Base-by-base conservation (phyloP, 495 filamentous ascomycete genomes). In the Lasiosphaeria hispida region DNA sequence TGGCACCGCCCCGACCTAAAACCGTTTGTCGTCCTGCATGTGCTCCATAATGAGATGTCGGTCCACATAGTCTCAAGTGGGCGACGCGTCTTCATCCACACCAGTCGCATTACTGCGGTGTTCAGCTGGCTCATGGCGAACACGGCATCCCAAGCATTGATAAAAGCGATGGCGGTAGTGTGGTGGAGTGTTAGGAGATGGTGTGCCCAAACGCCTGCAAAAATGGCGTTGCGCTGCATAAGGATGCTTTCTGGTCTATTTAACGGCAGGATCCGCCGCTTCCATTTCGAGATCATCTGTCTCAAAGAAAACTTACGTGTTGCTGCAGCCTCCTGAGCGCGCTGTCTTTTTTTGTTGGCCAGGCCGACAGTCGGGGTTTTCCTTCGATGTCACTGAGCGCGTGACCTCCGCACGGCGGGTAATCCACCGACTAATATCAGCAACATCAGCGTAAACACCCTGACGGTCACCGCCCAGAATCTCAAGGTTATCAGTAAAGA, bases 71-170 rank as follows among this genome's bases (percentile, higher is more conserved):
- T 10, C 1, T 35, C n/a, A 11, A 5, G 3, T 8, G 14, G 7
- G 33, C 10, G 7, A 10, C 17, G 1, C 5, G 17, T 4, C 43
- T 5, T 11, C 2, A 45, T 10, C 3, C 1, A 10, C 17, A 15
- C 17, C 3, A 17, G 43, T 7, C 43, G 4, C 11, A 14, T 4
- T 14, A 10, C 48, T 1, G 48, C 48, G 0, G 2, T 5, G 48
- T 52, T 17, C 0, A 52, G 36, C 17, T 52, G 48, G n/a, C 15
- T 19, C 48, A 23, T 52, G 15, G 48, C 17, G 11, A 52, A 40
- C 14, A 52, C 14, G 35, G 35, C 48, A 35, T 33, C 48, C 48
- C 48, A 52, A 35, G 48, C 48, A 36, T 52, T 52, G 48, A 19
- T n/a, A 36, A 4, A 52, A 2, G n/a, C 48, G 8, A 52, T 52